Percentiles rank a stretch among this genome's conserved stretches.
Conservation (phyloP, 1,284 basidiomycete genomes). For the Rhodotorula sp. region DNA sequence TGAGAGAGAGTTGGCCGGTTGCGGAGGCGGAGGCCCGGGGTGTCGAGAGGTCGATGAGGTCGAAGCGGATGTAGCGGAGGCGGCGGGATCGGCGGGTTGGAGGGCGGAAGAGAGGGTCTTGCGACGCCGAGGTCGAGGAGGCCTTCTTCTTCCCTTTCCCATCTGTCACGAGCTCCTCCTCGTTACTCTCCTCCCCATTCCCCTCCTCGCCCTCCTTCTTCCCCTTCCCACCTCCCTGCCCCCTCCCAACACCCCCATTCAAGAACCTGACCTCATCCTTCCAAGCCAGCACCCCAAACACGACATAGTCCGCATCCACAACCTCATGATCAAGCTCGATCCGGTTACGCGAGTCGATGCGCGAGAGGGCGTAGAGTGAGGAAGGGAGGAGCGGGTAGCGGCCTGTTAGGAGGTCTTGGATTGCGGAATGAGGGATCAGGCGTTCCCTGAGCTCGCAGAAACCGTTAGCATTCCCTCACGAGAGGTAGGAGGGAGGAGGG, state of each 20-base stretch:
- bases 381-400: constrained; percentile 86
- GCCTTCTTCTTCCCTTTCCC: constrained; percentile 3
- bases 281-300: constrained; percentile 83
- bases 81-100: constrained; percentile 45
- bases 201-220: constrained; percentile 3
- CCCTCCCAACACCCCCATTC: neutral
- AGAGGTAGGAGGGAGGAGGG: constrained; percentile 2
- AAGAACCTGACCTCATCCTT: constrained; percentile 68
- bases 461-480: neutral
- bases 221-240: neutral
- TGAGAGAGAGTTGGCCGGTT: constrained; percentile 74
- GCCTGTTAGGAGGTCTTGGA: constrained; percentile 78
- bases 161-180: constrained; percentile 8
- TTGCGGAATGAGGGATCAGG: constrained; percentile 66
- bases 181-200: neutral
- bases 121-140: neutral
- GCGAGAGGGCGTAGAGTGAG: constrained; percentile 77
- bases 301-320: constrained; percentile 85
- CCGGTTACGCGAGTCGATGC: constrained; percentile 70
- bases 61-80: constrained; percentile 70
- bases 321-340: constrained; percentile 70
- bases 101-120: constrained; percentile 7
- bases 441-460: constrained; percentile 61
- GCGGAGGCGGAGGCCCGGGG: constrained; percentile 59
- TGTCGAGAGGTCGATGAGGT: constrained; percentile 75